A percentile compares a stretch with the other conserved stretches of the same genome.
Evolutionary conservation across 306 rosid species (phyloP).

Genomic region (Oemleria cerasiformis): DNA sequence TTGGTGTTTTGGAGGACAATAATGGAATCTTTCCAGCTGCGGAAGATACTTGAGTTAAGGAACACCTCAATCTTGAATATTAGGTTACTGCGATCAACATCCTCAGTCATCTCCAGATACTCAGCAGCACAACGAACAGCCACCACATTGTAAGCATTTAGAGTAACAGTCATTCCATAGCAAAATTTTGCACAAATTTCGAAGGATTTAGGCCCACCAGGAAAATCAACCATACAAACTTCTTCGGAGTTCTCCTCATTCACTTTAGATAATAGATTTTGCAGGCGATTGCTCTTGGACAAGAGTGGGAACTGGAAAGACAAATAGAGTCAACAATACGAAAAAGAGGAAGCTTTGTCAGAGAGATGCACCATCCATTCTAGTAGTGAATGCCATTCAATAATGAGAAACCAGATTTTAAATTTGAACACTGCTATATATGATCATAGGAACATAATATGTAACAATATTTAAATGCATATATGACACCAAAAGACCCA

Average conservation of each 20-base stretch:
- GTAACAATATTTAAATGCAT: background rate
- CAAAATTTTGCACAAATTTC: constrained; percentile 95
- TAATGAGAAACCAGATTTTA: background rate
- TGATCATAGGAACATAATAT: background rate
- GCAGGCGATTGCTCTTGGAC: constrained; percentile 81
- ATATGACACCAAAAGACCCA: background rate
- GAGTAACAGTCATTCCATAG: constrained; percentile 94
- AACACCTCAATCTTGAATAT: constrained; percentile 90
- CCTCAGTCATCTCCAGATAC: constrained; percentile 90
- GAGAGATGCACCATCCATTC: background rate
- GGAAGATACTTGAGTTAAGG: constrained; percentile 85
- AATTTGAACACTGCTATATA: background rate
- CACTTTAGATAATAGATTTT: constrained; percentile 54
- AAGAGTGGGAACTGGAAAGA: constrained; percentile 75
- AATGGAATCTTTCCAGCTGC: constrained; percentile 96
- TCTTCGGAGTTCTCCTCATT: constrained; percentile 67
- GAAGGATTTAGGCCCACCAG: constrained; percentile 91
- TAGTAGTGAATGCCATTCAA: background rate
- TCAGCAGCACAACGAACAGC: constrained; percentile 96
- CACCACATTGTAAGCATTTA: constrained; percentile 92
- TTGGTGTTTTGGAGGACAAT: constrained; percentile 88
- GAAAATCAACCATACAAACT: constrained; percentile 63
- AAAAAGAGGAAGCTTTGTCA: background rate
- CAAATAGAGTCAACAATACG: constrained; percentile 24
- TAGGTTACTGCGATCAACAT: constrained; percentile 77